Base-by-base conservation (phyloP, 208 protist genomes). In the Zelonia costaricensis region DNA sequence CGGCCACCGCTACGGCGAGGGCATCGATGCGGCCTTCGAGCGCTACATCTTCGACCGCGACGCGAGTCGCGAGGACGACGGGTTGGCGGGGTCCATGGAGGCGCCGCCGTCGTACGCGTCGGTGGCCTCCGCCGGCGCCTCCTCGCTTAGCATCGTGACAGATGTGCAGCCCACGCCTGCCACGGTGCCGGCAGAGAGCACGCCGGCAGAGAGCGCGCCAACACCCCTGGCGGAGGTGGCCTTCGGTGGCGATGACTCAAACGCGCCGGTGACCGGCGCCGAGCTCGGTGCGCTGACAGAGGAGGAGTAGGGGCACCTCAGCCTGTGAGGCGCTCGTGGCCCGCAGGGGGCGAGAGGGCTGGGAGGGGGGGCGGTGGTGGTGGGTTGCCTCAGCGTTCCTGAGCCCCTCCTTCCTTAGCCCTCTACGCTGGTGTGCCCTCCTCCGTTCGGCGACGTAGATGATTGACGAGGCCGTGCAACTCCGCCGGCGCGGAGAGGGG, bases 1-100 rank as follows among this genome's bases (percentile, higher is more conserved):
- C 23, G 61, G 75, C 38, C 72, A 69, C 5, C 62, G 82, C 13
- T 43, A 67, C 31, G 65, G 71, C 27, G 69, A 83, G 25, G 68
- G 59, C 30, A 69, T 91, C 15, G 82, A 78, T 20, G 42, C 36
- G n/a, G 74, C 70, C 16, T 82, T 86, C 42, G 76, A 86, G 49
- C 49, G 61, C 31, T 86, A 84, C 73, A 82, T 85, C 28, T 51
- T 49, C 7, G 81, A 86, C n/a, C 65, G 79, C 28, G 73, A 88
- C 27, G 53, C 49, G 12, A 52, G 16, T 22, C 18, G 15, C 13
- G 43, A 51, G 36, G 57, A 60, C 39, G 46, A 12, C 20, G 33
- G 51, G 12, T n/a, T 43, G 42, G 27, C 46, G 38, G n/a, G n/a
- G n/a, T n/a, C n/a, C n/a, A n/a, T n/a, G n/a, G n/a, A n/a, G n/a